Base-by-base conservation (phyloP, 768 basidiomycete genomes). In the Lactifluus subvellereus region DNA sequence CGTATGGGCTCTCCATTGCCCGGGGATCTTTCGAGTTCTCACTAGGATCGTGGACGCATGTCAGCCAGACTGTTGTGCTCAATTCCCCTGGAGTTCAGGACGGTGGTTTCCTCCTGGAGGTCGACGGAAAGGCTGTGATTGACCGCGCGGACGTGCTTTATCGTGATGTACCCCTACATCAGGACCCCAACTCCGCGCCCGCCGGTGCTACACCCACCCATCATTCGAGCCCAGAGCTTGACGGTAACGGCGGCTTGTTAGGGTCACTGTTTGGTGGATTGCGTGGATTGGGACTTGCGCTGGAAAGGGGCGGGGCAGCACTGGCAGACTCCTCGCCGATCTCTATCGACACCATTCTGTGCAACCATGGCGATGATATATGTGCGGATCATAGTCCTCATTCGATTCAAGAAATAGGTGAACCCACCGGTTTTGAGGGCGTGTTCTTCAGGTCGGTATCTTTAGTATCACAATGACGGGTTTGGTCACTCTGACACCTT, bases 51-150 rank as follows among this genome's bases (percentile, higher is more conserved):
- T 94, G 90, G 91, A 91, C 91, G 47, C 81, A 75, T 40, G 76
- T 92, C 22, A 68, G 70, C n/a, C 91, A 93, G 71, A 86, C 82
- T 1, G 83, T 92, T 27, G 70, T 72, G 45, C 78, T 93, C 57
- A 93, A 92, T 69, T 88, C 86, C 0, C 89, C 89, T 0, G 91
- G 91, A 6, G 55, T 75, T 62, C 83, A 81, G 62, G 82, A 93
- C 67, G 90, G 91, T 3, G 70, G 67, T 0, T 90, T 93, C 71
- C 69, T 71, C 20, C 78, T 93, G 10, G 78, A 82, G 38, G 85
- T 89, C n/a, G 74, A 91, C 64, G 88, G 86, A 0, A 64, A 72
- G 59, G 69, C 67, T n/a, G 79, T 78, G 11, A 81, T 91, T 33
- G 70, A 78, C 32, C 76, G 84, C 10, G 68, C 72, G 1, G 87